Evolutionary conservation across 805 yeast species (phyloP).

Genomic region (Wickerhamomyces pijperi): DNA sequence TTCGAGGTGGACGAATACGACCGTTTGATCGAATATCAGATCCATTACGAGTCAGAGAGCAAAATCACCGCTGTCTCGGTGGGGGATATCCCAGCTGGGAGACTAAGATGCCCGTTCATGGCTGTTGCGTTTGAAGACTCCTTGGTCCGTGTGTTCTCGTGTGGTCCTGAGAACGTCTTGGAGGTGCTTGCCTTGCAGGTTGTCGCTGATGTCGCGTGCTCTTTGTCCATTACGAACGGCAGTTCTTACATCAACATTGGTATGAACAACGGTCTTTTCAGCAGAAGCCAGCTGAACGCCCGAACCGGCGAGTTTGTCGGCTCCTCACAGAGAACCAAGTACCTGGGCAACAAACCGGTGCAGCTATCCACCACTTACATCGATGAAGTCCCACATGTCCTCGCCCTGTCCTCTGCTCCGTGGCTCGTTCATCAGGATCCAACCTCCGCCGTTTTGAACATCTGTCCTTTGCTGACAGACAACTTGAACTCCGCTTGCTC

Average conservation of each 20-base stretch:
- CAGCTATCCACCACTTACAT: slow-evolving; percentile 21
- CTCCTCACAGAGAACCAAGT: slow-evolving; percentile 43
- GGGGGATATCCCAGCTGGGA: slow-evolving; percentile 38
- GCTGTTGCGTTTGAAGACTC: slow-evolving; percentile 65
- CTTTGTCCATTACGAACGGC: slow-evolving; percentile 21
- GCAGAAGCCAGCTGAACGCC: slow-evolving; percentile 45
- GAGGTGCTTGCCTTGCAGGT: slow-evolving; percentile 57
- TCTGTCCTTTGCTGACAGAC: slow-evolving; percentile 21
- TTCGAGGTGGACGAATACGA: slow-evolving; percentile 68
- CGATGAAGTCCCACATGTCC: background rate
- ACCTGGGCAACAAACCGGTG: slow-evolving; percentile 63
- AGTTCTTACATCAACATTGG: slow-evolving; percentile 56
- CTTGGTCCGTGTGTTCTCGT: slow-evolving; percentile 56
- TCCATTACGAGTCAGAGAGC: slow-evolving; percentile 40
- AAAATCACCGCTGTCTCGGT: slow-evolving; percentile 34
- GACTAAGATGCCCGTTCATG: slow-evolving; percentile 42
- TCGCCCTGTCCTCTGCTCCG: background rate
- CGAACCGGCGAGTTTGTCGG: slow-evolving; percentile 52
- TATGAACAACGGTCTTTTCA: slow-evolving; percentile 73
- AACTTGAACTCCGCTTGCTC: too few relatives aligned
- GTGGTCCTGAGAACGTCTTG: slow-evolving; percentile 47
- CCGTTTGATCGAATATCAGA: slow-evolving; percentile 60
- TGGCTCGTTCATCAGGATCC: background rate
- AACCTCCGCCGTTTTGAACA: background rate
- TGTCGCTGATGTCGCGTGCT: slow-evolving; percentile 38